phyloP scores from a whole-genome alignment of 805 yeast genomes.

The Kregervanrija fluxuum region DNA sequence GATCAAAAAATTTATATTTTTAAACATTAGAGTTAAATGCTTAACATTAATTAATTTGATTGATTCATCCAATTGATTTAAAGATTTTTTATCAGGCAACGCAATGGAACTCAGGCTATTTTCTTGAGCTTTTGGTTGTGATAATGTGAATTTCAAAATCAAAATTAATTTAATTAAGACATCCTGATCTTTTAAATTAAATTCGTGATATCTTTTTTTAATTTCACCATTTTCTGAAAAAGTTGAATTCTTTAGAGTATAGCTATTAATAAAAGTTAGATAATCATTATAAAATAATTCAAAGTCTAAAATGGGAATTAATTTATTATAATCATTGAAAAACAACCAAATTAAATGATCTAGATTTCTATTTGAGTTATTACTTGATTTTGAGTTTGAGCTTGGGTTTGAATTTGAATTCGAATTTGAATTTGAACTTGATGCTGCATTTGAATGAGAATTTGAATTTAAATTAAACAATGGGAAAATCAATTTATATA shows the following conservation, averaged over 20 bases:
- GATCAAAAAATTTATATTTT: conserved; percentile 39
- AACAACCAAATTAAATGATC: conserved; percentile 43
- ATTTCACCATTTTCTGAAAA: conserved; percentile 37
- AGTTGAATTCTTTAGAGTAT: conserved; percentile 23
- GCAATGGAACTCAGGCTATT: conserved; percentile 13
- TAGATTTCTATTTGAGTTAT: conserved; percentile 23
- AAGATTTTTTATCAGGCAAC: conserved; percentile 20
- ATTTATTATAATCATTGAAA: conserved; percentile 45
- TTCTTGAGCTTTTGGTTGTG: conserved; percentile 26
- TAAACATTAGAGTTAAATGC: conserved; percentile 36
- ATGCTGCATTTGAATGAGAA: conserved; percentile 5
- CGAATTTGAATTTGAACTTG: conserved; percentile 3
- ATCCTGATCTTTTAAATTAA: conserved; percentile 25
- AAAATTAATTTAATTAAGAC: conserved; percentile 45
- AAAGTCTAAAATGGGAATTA: conserved; percentile 49
- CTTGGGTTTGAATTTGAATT: conserved; percentile 2
- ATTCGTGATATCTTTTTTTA: conserved; percentile 30
- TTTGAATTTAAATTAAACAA: conserved; percentile 13
- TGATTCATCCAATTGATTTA: conserved; percentile 26
- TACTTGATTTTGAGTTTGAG: neutral
- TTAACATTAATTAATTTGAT: conserved; percentile 27
- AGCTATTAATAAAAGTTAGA: conserved; percentile 38
- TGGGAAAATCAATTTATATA: conserved; percentile 29
- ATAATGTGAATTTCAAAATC: conserved; percentile 42
- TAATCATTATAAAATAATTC: conserved; percentile 46